These are phyloP conservation scores for Carex littledalei DNA, from an alignment of 176 grass and related monocot species.

Conservation along the genomic window DNA sequence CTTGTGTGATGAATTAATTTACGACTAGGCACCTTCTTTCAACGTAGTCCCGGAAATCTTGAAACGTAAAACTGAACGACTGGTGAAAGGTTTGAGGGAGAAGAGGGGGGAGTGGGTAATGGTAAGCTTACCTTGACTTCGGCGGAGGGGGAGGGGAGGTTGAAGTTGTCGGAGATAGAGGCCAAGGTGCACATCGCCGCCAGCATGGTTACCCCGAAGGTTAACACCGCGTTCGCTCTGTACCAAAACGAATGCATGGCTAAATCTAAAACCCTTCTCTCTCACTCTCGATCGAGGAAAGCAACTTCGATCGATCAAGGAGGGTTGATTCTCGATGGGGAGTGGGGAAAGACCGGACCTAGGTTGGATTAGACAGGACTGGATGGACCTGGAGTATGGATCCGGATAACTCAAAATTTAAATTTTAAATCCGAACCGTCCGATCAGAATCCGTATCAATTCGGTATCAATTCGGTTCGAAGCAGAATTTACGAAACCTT, in stretches of 20 bases:
- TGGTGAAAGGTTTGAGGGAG: not conserved
- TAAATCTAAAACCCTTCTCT: not conserved
- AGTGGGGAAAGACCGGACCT: not conserved
- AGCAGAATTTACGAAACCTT: no score
- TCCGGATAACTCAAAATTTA: no score
- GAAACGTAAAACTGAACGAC: not conserved
- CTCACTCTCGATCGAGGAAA: constrained; percentile 15
- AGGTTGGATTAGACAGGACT: not conserved
- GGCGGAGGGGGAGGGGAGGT: constrained; percentile 46
- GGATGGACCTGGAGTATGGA: not conserved
- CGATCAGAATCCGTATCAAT: no score
- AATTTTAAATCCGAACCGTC: no score
- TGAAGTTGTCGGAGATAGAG: constrained; percentile 90
- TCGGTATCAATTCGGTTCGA: no score
- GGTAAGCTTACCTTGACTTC: constrained; percentile 60
- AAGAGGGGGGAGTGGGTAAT: not conserved
- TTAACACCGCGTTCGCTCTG: constrained; percentile 78
- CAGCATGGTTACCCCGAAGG: constrained; percentile 80
- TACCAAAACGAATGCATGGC: constrained; percentile 90
- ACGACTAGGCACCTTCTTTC: no score
- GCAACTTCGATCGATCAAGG: not conserved
- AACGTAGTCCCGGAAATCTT: no score
- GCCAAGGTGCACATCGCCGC: constrained; percentile 88
- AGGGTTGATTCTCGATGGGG: not conserved
- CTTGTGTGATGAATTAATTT: no score